Evolutionary conservation across 2,329 filamentous ascomycete genomes (phyloP).

Genomic region (Iodosphaeria phyllophila): DNA sequence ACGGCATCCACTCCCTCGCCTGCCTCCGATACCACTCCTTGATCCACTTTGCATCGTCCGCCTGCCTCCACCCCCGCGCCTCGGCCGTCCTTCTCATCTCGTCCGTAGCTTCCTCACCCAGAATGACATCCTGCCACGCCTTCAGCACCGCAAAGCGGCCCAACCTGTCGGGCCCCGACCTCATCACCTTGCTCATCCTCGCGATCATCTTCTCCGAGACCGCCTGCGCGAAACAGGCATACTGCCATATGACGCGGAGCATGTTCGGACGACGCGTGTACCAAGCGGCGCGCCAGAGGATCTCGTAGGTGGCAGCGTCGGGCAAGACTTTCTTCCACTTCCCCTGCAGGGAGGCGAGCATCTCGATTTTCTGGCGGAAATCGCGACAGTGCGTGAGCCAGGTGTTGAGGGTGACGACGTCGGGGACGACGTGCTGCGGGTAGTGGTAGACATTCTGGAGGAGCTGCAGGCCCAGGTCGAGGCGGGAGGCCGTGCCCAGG

Average conservation of each 20-base stretch:
- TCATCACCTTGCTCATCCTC: slow-evolving; percentile 5
- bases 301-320: slow-evolving; percentile 9
- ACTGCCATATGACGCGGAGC: slow-evolving; percentile 13
- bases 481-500: slow-evolving; percentile 6
- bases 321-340: slow-evolving; percentile 6
- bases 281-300: slow-evolving; percentile 11
- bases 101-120: slow-evolving; percentile 8
- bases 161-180: too few relatives aligned
- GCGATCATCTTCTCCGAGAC: slow-evolving; percentile 6
- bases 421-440: slow-evolving; percentile 3
- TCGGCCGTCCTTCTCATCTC: slow-evolving; percentile 3
- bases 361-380: slow-evolving; percentile 4
- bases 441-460: too few relatives aligned
- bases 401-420: slow-evolving; percentile 11
- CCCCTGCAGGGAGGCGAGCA: slow-evolving; percentile 4
- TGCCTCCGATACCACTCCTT: slow-evolving; percentile 5
- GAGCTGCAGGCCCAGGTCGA: slow-evolving; percentile 7
- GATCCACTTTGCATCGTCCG: too few relatives aligned
- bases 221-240: slow-evolving; percentile 6
- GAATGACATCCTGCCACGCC: slow-evolving; percentile 11
- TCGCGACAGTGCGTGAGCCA: slow-evolving; percentile 9
- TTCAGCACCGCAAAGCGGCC: slow-evolving; percentile 9
- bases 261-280: slow-evolving; percentile 10
- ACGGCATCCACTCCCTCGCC: slow-evolving; percentile 3
- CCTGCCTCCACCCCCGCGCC: too few relatives aligned